Conservation (phyloP, 306 rosid species). For the Rubus idaeus region DNA sequence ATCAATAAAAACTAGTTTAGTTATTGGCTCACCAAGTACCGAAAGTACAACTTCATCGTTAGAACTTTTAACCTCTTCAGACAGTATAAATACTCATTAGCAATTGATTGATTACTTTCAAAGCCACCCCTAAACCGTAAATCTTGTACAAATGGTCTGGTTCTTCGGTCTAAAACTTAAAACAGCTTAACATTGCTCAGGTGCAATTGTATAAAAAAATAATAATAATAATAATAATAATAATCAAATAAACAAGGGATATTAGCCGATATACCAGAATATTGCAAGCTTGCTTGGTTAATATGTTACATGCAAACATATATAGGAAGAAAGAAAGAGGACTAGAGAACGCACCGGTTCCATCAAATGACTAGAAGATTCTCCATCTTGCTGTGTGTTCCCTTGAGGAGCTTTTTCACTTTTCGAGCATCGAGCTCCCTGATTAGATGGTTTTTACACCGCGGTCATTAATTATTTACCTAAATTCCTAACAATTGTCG, state of each 20-base stretch:
- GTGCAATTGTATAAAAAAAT: not conserved
- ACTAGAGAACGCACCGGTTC: constrained; percentile 45
- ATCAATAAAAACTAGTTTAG: not conserved
- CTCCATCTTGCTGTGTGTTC: constrained; percentile 53
- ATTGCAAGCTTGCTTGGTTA: constrained; percentile 4
- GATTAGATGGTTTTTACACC: no score
- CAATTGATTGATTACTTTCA: not conserved
- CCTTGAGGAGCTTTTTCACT: no score
- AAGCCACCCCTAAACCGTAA: not conserved
- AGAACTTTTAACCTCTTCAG: not conserved
- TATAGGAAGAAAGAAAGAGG: constrained; percentile 12
- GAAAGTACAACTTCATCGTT: not conserved
- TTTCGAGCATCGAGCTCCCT: no score
- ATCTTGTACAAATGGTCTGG: not conserved
- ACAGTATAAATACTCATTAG: not conserved
- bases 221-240: no score
- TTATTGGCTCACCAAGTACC: not conserved
- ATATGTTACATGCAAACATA: constrained; percentile 9
- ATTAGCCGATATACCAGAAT: not conserved
- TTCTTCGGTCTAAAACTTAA: not conserved
- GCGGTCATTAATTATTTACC: no score
- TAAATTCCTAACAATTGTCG: no score
- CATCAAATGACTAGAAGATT: constrained; percentile 37
- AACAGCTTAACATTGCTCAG: constrained; percentile 13
- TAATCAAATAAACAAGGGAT: not conserved